These are phyloP conservation scores for Talaromyces funiculosus DNA, from an alignment of 2,329 filamentous ascomycete species.

Conservation along the genomic window DNA sequence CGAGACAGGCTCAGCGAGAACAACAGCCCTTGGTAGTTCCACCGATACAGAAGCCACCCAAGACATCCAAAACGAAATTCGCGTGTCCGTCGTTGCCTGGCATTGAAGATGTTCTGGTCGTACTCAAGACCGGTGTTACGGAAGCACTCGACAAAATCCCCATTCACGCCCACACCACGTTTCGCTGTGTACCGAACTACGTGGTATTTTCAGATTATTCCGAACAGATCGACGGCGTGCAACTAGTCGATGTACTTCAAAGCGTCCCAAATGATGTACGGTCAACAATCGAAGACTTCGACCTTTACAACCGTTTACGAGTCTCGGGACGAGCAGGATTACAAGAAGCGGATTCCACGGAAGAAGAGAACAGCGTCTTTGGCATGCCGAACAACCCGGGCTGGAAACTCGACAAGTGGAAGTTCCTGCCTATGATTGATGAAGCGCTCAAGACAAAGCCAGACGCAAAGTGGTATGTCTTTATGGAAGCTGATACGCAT, in stretches of 20 bases:
- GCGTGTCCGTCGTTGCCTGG: constrained; percentile 35
- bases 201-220: constrained; percentile 56
- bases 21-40: background rate
- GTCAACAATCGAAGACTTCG: constrained; percentile 43
- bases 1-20: constrained; percentile 10
- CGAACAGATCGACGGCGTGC: constrained; percentile 47
- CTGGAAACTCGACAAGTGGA: constrained; percentile 55
- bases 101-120: constrained; percentile 50
- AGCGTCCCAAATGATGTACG: constrained; percentile 38
- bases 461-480: constrained; percentile 54
- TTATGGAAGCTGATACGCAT: constrained; percentile 56
- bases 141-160: constrained; percentile 53
- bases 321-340: constrained; percentile 40
- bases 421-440: constrained; percentile 52
- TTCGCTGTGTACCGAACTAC: constrained; percentile 52
- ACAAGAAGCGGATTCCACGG: constrained; percentile 30
- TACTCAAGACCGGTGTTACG: constrained; percentile 55
- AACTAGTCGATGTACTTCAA: constrained; percentile 47
- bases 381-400: constrained; percentile 45
- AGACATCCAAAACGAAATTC: background rate
- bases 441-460: constrained; percentile 41
- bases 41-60: background rate
- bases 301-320: constrained; percentile 47
- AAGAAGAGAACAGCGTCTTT: constrained; percentile 34
- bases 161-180: constrained; percentile 49